Evolutionary conservation across 2,329 filamentous ascomycete genomes (phyloP).

Genomic region (Pseudogymnoascus sp.): DNA sequence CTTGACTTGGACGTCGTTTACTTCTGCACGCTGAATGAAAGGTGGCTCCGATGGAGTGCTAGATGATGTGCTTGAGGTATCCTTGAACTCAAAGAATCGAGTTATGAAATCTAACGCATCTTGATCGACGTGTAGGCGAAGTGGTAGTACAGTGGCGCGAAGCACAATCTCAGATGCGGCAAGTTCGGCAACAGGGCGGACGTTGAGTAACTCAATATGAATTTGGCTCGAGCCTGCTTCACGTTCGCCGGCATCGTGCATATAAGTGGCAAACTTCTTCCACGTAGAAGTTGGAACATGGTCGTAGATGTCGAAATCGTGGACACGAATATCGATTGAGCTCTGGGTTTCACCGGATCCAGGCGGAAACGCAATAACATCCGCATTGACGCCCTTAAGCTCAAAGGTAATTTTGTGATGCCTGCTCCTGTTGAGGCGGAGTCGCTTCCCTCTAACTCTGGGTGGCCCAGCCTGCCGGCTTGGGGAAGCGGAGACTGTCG

Average conservation of each 20-base stretch:
- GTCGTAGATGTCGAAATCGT: conserved; percentile 83
- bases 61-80: conserved; percentile 41
- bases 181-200: conserved; percentile 74
- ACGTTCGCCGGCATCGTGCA: conserved; percentile 75
- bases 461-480: conserved; percentile 37
- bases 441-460: conserved; percentile 40
- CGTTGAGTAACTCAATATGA: conserved; percentile 78
- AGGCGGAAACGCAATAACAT: conserved; percentile 72
- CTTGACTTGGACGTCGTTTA: conserved; percentile 73
- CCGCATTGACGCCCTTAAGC: conserved; percentile 71
- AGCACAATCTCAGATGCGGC: conserved; percentile 85
- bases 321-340: conserved; percentile 74
- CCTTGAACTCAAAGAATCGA: conserved; percentile 96
- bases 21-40: conserved; percentile 82
- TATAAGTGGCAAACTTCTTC: conserved; percentile 96
- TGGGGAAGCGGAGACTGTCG: conserved; percentile 54
- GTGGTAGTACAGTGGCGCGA: conserved; percentile 67
- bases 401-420: conserved; percentile 95
- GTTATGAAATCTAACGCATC: conserved; percentile 96
- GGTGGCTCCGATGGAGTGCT: conserved; percentile 58
- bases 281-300: conserved; percentile 92
- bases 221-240: conserved; percentile 85
- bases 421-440: conserved; percentile 75
- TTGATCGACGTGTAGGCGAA: conserved; percentile 91
- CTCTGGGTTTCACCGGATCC: conserved; percentile 73